Conservation (phyloP, 306 rosid species). For the Alnus glutinosa region DNA sequence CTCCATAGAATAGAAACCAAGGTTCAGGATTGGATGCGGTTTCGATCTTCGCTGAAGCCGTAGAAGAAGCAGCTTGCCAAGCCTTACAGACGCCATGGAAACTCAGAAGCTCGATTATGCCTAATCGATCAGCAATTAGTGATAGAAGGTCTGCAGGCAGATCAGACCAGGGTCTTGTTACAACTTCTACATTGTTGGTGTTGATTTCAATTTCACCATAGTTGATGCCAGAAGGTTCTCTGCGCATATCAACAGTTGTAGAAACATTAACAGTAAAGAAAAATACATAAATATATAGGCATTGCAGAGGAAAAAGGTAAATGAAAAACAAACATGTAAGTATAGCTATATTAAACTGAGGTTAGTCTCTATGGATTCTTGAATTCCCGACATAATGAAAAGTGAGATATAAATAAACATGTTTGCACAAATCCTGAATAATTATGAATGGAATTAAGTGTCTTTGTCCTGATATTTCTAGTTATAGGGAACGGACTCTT, state of each 20-base stretch:
- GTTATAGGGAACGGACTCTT: too few relatives aligned
- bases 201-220: not conserved
- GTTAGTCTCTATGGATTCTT: not conserved
- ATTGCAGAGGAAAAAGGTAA: too few relatives aligned
- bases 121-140: conserved; percentile 17
- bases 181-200: too few relatives aligned
- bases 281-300: too few relatives aligned
- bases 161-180: not conserved
- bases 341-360: too few relatives aligned
- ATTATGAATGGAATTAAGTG: not conserved
- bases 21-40: not conserved
- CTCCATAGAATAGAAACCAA: conserved; percentile 28
- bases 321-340: too few relatives aligned
- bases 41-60: conserved; percentile 21
- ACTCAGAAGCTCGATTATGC: conserved; percentile 14
- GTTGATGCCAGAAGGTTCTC: not conserved
- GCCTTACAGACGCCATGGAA: conserved; percentile 29
- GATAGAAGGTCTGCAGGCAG: conserved; percentile 17
- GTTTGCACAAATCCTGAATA: too few relatives aligned
- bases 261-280: too few relatives aligned
- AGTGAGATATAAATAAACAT: not conserved
- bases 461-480: not conserved
- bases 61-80: conserved; percentile 23
- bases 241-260: not conserved
- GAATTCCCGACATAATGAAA: not conserved